A percentile compares a stretch with the other conserved stretches of the same genome.
Conservation (phyloP, 75 land plant genomes). For the Cryptomeria japonica region DNA sequence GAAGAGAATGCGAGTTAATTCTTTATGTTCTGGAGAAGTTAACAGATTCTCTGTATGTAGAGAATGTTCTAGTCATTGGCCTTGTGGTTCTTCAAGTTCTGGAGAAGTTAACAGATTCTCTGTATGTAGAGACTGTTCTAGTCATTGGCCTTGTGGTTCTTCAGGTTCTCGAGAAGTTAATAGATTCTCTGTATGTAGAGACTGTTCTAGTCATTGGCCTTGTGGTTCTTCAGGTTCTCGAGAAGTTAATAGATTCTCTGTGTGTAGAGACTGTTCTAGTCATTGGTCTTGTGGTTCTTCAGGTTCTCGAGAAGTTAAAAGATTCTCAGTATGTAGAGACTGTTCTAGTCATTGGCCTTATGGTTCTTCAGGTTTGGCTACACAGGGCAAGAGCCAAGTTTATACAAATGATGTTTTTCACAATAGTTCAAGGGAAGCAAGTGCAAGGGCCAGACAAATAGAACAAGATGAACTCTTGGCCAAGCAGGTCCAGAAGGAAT, state of each 20-base stretch:
- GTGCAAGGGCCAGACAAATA: conserved; percentile 51
- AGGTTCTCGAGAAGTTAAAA: neutral
- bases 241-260: neutral
- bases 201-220: neutral
- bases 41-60: neutral
- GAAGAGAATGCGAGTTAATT: neutral
- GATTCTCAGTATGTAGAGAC: neutral
- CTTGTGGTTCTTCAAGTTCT: neutral
- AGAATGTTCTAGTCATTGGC: neutral
- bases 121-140: neutral
- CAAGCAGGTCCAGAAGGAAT: conserved; percentile 65
- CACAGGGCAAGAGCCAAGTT: neutral
- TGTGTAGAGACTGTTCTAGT: neutral
- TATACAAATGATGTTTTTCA: neutral
- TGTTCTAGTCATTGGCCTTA: neutral
- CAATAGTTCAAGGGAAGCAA: conserved; percentile 14
- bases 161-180: neutral
- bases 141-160: neutral
- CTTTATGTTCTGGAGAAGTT: neutral
- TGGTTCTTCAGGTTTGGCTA: neutral
- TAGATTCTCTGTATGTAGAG: neutral
- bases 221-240: neutral
- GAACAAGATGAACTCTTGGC: conserved; percentile 70
- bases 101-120: neutral
- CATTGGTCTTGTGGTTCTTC: neutral